Percentiles rank a stretch among this genome's conserved stretches.
phyloP scores from a whole-genome alignment of 805 yeast species.

The Candida saitoana region DNA sequence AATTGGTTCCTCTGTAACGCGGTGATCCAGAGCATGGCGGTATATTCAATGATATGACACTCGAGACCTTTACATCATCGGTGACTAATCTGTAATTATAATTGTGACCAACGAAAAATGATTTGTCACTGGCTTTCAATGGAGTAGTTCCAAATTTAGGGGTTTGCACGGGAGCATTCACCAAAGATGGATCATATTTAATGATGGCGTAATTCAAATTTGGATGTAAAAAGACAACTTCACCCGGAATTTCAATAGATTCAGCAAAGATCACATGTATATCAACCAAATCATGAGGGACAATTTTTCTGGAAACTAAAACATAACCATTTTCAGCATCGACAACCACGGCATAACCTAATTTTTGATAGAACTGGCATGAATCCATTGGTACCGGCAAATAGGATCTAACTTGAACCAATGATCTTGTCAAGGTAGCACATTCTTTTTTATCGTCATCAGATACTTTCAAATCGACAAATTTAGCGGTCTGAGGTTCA shows the following conservation, averaged over 20 bases:
- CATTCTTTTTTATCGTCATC: slow-evolving; percentile 41
- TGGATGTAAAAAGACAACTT: slow-evolving; percentile 82
- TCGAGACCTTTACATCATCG: slow-evolving; percentile 72
- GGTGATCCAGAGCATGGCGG: slow-evolving; percentile 69
- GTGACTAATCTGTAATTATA: slow-evolving; percentile 64
- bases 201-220: slow-evolving; percentile 80
- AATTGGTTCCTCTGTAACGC: slow-evolving; percentile 78
- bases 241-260: slow-evolving; percentile 73
- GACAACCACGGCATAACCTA: slow-evolving; percentile 73
- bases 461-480: slow-evolving; percentile 63
- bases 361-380: slow-evolving; percentile 55
- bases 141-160: slow-evolving; percentile 58
- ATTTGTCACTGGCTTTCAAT: slow-evolving; percentile 69
- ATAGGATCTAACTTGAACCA: slow-evolving; percentile 64
- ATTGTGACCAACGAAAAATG: slow-evolving; percentile 78
- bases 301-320: slow-evolving; percentile 68
- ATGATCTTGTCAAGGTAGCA: slow-evolving; percentile 56
- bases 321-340: slow-evolving; percentile 80
- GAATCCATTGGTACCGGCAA: slow-evolving; percentile 76
- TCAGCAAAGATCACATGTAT: slow-evolving; percentile 79
- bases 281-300: slow-evolving; percentile 82
- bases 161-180: slow-evolving; percentile 65
- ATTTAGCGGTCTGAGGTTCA: slow-evolving; percentile 61
- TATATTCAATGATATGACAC: slow-evolving; percentile 67
- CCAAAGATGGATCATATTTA: slow-evolving; percentile 73